Base-by-base conservation (phyloP, 108 stramenopile species). In the Nitzschia putrida region DNA sequence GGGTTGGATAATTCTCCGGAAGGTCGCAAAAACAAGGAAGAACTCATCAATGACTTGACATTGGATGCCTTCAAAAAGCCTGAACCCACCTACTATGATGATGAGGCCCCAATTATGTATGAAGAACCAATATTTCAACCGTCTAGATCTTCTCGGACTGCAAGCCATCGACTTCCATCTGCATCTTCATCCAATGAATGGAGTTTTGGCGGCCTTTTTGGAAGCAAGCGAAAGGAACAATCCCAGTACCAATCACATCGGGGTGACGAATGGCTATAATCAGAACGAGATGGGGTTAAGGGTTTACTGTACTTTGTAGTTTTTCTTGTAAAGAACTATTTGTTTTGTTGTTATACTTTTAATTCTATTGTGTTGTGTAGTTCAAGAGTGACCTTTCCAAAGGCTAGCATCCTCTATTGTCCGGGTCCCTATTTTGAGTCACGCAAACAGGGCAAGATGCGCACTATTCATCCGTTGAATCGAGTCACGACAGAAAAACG, bases 41-140 rank as follows among this genome's bases (percentile, higher is more conserved):
- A 34, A 34, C 29, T 34, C 29, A 34, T 34, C 29, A 16, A 55
- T 55, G 54, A 55, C 22, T 55, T 55, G 54, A 55, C 54, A 24
- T 55, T 55, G 16, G 54, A 20, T 18, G 20, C 20, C 1, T 50
- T 50, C 20, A 16, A 50, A 50, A 16, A 16, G 49, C 20, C 20
- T 5, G 49, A 50, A 3, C 16, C 49, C 1, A 16, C 3, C 49
- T 20, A 50, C 16, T 18, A 50, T 3, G 18, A 16, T 5, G 49
- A 18, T 5, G 18, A 50, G 20, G 20, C 18, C 20, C 49, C 16
- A 16, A 20, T 18, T 50, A 5, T 50, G 16, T 50, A 50, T 5
- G 49, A 50, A 18, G 49, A 50, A 50, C 18, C 16, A 50, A 2
- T 50, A 18, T 16, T 18, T 50, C 2, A 18, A 20, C 49, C 16